Evolutionary conservation across 306 rosid genomes (phyloP), one percentile per base, ranked within the genome.

Genomic region (Rosa persica): DNA sequence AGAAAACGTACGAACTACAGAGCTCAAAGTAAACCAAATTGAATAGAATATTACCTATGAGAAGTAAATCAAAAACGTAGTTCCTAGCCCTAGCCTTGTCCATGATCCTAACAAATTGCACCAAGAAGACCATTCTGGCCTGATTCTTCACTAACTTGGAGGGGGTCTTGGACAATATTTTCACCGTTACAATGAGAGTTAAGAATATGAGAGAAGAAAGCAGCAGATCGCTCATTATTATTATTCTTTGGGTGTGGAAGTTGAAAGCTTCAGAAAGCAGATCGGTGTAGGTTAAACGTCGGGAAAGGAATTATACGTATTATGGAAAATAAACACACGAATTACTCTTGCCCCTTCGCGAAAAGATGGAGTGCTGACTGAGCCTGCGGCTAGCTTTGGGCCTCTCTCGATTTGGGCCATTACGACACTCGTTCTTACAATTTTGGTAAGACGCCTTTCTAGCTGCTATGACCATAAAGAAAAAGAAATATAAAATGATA

Each of bases 91-190:
- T 25, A 60, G 67, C 38, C 67, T 60, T 25, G 67, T 60, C 39
- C 67, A 60, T 60, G 67, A 60, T 25, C 39, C 19, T 60, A 60
- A 60, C 38, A 25, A 60, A 11, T 23, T 3, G 27, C 34, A 60
- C 66, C 17, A 60, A 11, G 65, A 58, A 10, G 66, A 60, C 66
- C 66, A 60, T 60, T 60, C 38, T 25, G 66, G 66, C 66, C 16
- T 60, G 66, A 38, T 60, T 60, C 66, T 60, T 60, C 17, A 10
- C 36, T 23, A 60, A 27, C 66, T 25, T 60, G 66, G 38, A 60
- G 38, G 66, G 38, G 30, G 6, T 60, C 38, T 23, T 23, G 38
- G 38, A 60, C 16, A 25, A 23, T 60, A 25, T 60, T 25, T 38
- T 60, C 66, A 60, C 64, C 34, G 11, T 57, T 8, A 57, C 30